phyloP scores from a whole-genome alignment of 371 early-diverging fungal species.

The Mucor ambiguus region DNA sequence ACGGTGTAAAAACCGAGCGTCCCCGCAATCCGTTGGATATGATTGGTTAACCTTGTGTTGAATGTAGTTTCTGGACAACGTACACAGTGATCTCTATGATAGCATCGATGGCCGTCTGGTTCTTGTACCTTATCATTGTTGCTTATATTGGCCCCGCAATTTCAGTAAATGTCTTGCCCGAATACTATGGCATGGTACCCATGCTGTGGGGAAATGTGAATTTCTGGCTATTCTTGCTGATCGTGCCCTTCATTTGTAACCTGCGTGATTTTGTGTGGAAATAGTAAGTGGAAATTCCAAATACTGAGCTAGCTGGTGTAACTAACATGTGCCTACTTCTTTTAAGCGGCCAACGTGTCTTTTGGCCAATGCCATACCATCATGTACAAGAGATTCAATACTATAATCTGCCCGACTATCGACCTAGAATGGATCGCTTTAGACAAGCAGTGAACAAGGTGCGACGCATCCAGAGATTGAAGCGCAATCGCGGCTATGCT shows the following conservation, averaged over 20 bases:
- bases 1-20: slow-evolving; percentile 2
- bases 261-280: slow-evolving; percentile 92
- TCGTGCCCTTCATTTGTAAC: slow-evolving; percentile 83
- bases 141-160: slow-evolving; percentile 78
- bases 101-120: slow-evolving; percentile 87
- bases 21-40: slow-evolving; percentile 14
- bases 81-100: slow-evolving; percentile 80
- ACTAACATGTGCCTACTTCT: neutral
- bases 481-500: slow-evolving; percentile 90
- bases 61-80: slow-evolving; percentile 75
- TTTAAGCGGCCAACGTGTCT: slow-evolving; percentile 67
- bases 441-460: slow-evolving; percentile 94
- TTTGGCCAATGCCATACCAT: slow-evolving; percentile 79
- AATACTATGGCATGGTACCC: slow-evolving; percentile 80
- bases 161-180: slow-evolving; percentile 60
- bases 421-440: slow-evolving; percentile 94
- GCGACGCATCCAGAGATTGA: slow-evolving; percentile 85
- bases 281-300: slow-evolving; percentile 63
- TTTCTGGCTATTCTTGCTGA: slow-evolving; percentile 86
- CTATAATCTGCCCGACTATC: slow-evolving; percentile 92
- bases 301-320: neutral
- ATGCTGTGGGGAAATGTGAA: slow-evolving; percentile 72
- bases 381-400: slow-evolving; percentile 95
- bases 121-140: slow-evolving; percentile 84
- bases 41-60: slow-evolving; percentile 11